A percentile compares a stretch with the other conserved stretches of the same genome.
Conservation (phyloP, 2,329 filamentous ascomycete species). For the Colletotrichum higginsianum region DNA sequence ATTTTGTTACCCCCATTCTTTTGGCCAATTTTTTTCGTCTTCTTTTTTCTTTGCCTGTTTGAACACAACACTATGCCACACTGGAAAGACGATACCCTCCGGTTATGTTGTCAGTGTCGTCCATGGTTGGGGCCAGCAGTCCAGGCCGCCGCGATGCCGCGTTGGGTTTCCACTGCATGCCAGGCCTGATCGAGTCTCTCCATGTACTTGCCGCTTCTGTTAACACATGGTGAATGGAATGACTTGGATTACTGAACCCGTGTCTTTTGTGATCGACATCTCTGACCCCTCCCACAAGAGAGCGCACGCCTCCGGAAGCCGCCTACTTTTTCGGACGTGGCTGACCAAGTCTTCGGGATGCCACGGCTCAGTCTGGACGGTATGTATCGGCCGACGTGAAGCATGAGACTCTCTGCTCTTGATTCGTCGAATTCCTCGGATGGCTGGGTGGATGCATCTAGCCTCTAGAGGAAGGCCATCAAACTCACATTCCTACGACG, state of each 20-base stretch:
- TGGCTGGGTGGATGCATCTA: not conserved
- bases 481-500: not conserved
- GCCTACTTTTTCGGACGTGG: not conserved
- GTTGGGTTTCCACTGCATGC: not conserved
- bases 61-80: not conserved
- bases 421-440: constrained; percentile 7
- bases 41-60: not conserved
- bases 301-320: not conserved
- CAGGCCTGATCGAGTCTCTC: not conserved
- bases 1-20: too few relatives aligned
- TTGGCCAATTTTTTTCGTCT: not conserved
- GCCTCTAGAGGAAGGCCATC: not conserved
- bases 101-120: not conserved
- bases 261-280: not conserved
- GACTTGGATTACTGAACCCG: not conserved
- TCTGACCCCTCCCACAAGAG: not conserved
- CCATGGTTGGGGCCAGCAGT: not conserved
- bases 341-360: not conserved
- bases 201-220: not conserved
- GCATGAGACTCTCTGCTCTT: not conserved
- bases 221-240: not conserved
- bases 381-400: constrained; percentile 24
- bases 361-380: not conserved
- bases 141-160: not conserved
- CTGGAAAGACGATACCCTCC: not conserved